Evolutionary conservation across 257 asterid genomes (phyloP).

Genomic region (Solanum acaule): DNA sequence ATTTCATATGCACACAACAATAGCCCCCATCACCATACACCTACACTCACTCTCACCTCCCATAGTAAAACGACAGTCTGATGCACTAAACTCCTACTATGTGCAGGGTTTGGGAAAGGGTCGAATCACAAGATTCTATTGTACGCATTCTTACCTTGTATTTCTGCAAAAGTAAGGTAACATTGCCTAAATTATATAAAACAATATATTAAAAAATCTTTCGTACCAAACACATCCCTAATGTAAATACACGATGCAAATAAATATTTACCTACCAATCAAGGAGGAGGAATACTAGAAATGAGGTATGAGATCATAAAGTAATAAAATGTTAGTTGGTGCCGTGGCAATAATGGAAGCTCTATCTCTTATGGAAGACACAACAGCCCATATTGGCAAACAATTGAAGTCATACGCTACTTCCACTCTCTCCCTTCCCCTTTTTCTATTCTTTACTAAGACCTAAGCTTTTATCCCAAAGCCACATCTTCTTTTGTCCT

Average conservation of each 20-base stretch:
- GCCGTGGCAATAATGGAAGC: not conserved
- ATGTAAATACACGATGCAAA: not conserved
- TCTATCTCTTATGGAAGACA: not conserved
- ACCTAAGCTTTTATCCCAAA: not conserved
- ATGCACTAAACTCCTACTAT: not conserved
- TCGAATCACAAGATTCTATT: not conserved
- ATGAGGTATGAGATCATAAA: not conserved
- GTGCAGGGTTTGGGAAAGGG: rapidly evolving
- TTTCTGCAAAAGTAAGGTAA: not conserved
- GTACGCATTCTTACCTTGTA: not conserved
- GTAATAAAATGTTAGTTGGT: not conserved
- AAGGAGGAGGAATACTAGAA: not conserved
- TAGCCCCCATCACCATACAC: not conserved
- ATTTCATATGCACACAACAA: not conserved
- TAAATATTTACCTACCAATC: not conserved
- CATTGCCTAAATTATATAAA: not conserved
- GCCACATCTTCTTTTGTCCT: not conserved
- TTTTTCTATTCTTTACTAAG: not conserved
- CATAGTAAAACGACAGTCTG: not conserved
- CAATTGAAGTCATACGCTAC: not conserved
- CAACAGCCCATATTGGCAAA: not conserved
- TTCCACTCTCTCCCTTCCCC: not conserved
- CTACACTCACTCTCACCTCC: not conserved
- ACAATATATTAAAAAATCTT: not conserved
- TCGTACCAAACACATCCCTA: not conserved